Base-by-base conservation (phyloP, 805 yeast genomes). In the Ogataea siamensis region DNA sequence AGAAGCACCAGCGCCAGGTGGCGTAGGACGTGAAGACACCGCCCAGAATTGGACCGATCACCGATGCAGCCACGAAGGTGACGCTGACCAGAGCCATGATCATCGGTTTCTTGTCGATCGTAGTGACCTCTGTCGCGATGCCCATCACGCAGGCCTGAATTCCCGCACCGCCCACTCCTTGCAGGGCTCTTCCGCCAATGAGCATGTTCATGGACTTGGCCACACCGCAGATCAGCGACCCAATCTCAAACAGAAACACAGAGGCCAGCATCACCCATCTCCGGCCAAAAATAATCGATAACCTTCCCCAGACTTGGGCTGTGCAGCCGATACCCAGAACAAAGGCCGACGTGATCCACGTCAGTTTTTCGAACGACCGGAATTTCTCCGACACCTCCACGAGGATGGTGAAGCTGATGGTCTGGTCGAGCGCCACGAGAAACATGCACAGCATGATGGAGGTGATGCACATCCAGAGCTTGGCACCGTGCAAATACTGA, bases 1-100 rank as follows among this genome's bases (percentile, higher is more conserved):
- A 83, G 53, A 81, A 83, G 50, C 84, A 76, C 86, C 87, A 80
- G 49, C 88, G 66, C 88, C 88, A 82, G n/a, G 75, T 62, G 4
- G 70, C 76, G 28, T 41, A 32, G 35, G 71, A 60, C 1, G 84
- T 69, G 40, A 83, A 73, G 0, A 78, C 80, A 20, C 87, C 87
- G 10, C 87, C 87, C 16, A 81, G 53, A 26, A 79, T 62, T 0
- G 88, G 87, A 1, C 87, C 87, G 15, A 68, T 46, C 7, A 75
- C 78, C 7, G 74, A 66, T 0, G 82, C 72, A 2, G 73, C 58
- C 0, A 74, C 71, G 49, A 70, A 77, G 0, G 71, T 66, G 5
- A 65, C 55, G 1, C 71, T 70, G 20, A 70, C 50, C 4, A 63
- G 42, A 6, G 68, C 57, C 55, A 69, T 60, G 5, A 68, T 53